Percentiles rank a stretch among this genome's conserved stretches.
Evolutionary conservation across 73 alveolate genomes (phyloP).

Genomic region (Paramecium sexaurelia): DNA sequence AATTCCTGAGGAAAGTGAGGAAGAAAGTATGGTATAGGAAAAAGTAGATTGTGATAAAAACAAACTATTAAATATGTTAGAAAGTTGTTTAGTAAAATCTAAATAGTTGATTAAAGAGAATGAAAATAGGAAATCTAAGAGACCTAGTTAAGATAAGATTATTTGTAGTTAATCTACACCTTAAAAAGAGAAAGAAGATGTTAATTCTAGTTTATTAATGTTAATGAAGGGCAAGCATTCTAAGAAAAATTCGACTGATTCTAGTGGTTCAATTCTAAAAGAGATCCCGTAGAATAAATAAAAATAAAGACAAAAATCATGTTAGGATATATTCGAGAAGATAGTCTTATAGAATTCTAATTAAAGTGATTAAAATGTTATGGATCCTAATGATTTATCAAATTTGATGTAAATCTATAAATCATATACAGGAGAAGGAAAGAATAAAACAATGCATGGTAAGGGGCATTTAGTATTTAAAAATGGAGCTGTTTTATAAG

Average conservation of each 20-base stretch:
- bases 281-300: slow-evolving; percentile 45
- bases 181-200: not conserved
- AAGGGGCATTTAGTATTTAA: slow-evolving; percentile 20
- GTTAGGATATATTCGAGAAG: not conserved
- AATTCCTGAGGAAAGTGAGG: slow-evolving; percentile 56
- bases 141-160: slow-evolving; percentile 47
- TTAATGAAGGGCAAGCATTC: slow-evolving; percentile 42
- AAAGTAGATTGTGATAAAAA: slow-evolving; percentile 7
- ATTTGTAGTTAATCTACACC: not conserved
- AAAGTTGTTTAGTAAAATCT: slow-evolving; percentile 24
- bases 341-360: not conserved
- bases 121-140: slow-evolving; percentile 25
- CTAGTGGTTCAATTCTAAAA: not conserved
- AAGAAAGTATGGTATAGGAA: not conserved
- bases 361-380: not conserved
- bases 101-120: slow-evolving; percentile 7
- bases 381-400: slow-evolving; percentile 21
- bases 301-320: not conserved
- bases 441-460: slow-evolving; percentile 26
- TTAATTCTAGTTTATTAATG: slow-evolving; percentile 31
- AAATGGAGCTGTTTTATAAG: slow-evolving; percentile 53
- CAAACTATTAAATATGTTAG: slow-evolving; percentile 2
- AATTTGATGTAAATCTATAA: slow-evolving; percentile 16
- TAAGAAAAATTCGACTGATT: slow-evolving; percentile 40
- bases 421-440: slow-evolving; percentile 34